phyloP scores from a whole-genome alignment of 2,329 filamentous ascomycete genomes.

The Aspergillus terreus region DNA sequence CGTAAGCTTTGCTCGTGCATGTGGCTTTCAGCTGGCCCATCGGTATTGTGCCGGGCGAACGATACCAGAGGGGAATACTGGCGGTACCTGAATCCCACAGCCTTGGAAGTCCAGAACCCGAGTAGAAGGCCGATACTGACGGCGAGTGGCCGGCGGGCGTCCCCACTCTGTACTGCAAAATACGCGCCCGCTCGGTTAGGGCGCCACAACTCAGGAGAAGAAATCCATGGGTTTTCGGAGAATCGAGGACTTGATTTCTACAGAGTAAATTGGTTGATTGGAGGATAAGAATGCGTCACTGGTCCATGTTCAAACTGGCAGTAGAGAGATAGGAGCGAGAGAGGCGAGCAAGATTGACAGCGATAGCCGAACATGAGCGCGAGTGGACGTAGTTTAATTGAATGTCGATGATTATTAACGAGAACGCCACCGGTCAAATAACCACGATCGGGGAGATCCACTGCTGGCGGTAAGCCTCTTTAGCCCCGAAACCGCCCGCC shows the following conservation, averaged over 20 bases:
- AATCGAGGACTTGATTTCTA: too few relatives aligned
- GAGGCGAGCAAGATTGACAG: too few relatives aligned
- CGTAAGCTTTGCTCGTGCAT: too few relatives aligned
- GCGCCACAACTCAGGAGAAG: neutral
- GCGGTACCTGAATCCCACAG: neutral
- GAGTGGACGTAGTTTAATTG: neutral
- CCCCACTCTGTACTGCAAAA: conserved; percentile 7
- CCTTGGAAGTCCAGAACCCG: conserved; percentile 4
- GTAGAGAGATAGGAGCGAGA: too few relatives aligned
- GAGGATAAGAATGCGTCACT: too few relatives aligned
- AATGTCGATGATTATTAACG: conserved; percentile 2
- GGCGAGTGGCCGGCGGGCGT: conserved; percentile 2
- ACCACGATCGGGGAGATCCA: neutral
- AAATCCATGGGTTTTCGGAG: too few relatives aligned
- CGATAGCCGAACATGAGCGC: too few relatives aligned
- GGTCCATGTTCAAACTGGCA: too few relatives aligned
- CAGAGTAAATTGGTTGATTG: too few relatives aligned
- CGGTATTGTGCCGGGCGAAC: neutral
- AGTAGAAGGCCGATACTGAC: conserved; percentile 4
- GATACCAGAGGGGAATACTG: neutral
- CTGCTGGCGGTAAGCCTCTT: neutral
- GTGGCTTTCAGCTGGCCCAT: too few relatives aligned
- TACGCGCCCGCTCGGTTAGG: conserved; percentile 1
- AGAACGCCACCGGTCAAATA: conserved; percentile 2
- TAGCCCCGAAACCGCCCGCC: neutral